Evolutionary conservation across 2,329 filamentous ascomycete genomes (phyloP).

Genomic region (Hymenoscyphus infarciens): DNA sequence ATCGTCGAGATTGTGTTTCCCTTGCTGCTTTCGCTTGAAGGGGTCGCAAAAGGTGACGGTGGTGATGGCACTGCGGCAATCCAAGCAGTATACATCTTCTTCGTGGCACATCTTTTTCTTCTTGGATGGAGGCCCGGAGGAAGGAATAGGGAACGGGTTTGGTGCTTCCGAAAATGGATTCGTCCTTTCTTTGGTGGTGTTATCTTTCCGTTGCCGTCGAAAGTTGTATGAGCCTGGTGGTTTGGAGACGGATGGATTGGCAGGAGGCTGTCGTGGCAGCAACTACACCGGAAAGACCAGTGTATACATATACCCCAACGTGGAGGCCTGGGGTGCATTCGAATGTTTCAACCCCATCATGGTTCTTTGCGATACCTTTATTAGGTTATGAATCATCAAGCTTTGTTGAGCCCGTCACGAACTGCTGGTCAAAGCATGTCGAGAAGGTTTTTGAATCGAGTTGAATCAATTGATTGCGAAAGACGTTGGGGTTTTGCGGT

Average conservation of each 20-base stretch:
- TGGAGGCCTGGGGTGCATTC: not conserved
- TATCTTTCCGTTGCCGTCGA: too few relatives aligned
- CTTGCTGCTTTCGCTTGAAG: not conserved
- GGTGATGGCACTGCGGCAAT: not conserved
- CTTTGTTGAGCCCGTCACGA: not conserved
- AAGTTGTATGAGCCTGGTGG: too few relatives aligned
- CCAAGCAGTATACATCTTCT: not conserved
- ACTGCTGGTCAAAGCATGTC: slow-evolving; percentile 4
- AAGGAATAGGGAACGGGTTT: not conserved
- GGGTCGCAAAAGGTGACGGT: not conserved
- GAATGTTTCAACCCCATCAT: not conserved
- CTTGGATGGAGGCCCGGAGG: not conserved
- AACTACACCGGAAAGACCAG: not conserved
- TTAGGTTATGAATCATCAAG: slow-evolving; percentile 1
- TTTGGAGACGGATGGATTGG: not conserved
- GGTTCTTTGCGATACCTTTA: not conserved
- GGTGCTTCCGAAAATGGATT: not conserved
- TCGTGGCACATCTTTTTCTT: slow-evolving; percentile 1
- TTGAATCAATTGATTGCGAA: not conserved
- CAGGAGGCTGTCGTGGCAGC: not conserved
- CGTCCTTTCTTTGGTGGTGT: not conserved
- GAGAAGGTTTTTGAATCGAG: not conserved
- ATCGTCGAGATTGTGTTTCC: not conserved
- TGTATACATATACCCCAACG: not conserved
- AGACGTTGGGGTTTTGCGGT: not conserved